Base-by-base conservation (phyloP, 2,329 filamentous ascomycete genomes). In the Hypoxylon sp. region DNA sequence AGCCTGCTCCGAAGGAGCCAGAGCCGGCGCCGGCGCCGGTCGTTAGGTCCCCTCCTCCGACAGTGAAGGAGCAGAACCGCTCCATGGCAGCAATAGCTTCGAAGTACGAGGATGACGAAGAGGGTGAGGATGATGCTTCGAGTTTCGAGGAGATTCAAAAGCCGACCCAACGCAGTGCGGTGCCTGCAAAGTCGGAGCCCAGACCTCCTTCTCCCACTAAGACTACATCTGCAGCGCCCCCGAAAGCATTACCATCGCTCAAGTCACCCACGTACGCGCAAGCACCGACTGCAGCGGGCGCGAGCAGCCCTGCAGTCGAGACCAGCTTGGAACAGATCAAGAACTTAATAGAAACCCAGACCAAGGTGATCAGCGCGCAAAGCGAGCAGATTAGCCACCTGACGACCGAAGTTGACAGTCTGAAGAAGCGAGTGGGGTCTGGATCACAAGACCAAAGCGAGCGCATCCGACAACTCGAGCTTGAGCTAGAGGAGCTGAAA, bases 71-170 rank as follows among this genome's bases (percentile, higher is more conserved):
- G 57, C 93, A 96, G 75, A 91, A 94, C 70, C 82, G 83, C 19
- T 95, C 91, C 8, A 94, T 97, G 73, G 84, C 91, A 13, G 85
- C 85, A 46, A 87, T 94, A 79, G 92, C 91, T 7, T 86, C 83
- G 70, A 96, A 90, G 72, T 97, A 90, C 73, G 88, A 91, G 63
- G 91, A 96, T 68, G 78, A 88, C 37, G 78, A 81, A 15, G 75
- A 77, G 17, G 83, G 86, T 65, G 78, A 83, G 12, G 84, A 86
- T 35, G 87, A 90, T 50, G 80, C 82, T 19, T 93, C 90, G 1
- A 90, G 87, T 73, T 97, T 97, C 61, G 92, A 97, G 68, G 91
- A 96, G 67, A 81, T 94, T 21, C 72, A 87, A 21, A 91, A 90
- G 67, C 89, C 90, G 13, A 75, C 82, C 7, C 87, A 90, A 62